These are phyloP conservation scores for Cicer arietinum DNA, from an alignment of 306 rosid species.

Conservation along the genomic window DNA sequence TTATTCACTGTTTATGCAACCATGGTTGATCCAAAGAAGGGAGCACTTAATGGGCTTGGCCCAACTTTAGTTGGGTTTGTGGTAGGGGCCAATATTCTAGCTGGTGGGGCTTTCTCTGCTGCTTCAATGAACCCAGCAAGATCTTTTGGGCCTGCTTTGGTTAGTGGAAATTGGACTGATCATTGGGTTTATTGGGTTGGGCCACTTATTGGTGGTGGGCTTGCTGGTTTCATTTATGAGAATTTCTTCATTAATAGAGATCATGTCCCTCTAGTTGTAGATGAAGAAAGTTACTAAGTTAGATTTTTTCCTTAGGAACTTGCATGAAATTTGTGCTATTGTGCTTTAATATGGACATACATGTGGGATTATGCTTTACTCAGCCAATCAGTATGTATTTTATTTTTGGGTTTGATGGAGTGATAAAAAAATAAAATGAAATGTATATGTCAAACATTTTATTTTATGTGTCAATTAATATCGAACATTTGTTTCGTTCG, in stretches of 20 bases:
- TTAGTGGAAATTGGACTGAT: conserved; percentile 77
- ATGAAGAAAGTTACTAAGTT: conserved; percentile 43
- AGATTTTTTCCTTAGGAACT: neutral
- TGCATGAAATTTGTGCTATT: neutral
- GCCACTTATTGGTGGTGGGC: conserved; percentile 88
- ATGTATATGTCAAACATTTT: neutral
- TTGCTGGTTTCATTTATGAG: conserved; percentile 80
- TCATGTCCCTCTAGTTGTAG: conserved; percentile 55
- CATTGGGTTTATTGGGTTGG: conserved; percentile 98
- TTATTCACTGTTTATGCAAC: conserved; percentile 80
- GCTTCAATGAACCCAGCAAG: conserved; percentile 95
- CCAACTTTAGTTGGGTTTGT: conserved; percentile 78
- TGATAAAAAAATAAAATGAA: neutral
- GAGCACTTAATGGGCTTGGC: conserved; percentile 71
- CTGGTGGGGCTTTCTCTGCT: conserved; percentile 72
- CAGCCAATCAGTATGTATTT: neutral
- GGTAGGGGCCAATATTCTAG: conserved; percentile 83
- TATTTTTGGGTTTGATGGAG: neutral
- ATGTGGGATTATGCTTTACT: neutral
- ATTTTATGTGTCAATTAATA: too few species aligned
- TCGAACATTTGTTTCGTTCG: too few species aligned
- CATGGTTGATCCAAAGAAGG: conserved; percentile 86
- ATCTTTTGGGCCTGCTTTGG: conserved; percentile 92
- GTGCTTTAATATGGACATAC: neutral
- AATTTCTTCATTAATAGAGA: conserved; percentile 67